Base-by-base conservation (phyloP, 805 yeast species). In the Wickerhamomyces xylosicus region DNA sequence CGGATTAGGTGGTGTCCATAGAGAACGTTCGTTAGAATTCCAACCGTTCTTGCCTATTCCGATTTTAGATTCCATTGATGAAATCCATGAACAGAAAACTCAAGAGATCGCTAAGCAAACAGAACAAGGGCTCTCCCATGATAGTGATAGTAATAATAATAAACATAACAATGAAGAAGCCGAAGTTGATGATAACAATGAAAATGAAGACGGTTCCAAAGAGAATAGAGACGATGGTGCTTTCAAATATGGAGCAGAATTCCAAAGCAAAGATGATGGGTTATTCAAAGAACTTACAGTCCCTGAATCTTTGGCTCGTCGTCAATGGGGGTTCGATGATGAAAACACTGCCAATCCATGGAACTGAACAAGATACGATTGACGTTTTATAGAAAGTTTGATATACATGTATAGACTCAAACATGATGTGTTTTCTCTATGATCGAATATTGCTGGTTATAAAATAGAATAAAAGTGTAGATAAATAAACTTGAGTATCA, bases 1-100 rank as follows among this genome's bases (percentile, higher is more conserved):
- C 1, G 87, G 89, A 8, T 52, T 77, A 15, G 80, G 84, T 3
- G 84, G 85, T 2, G 58, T 73, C 2, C 68, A 74, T 38, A 65
- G 65, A 32, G 62, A 64, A 17, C 69, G 77, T 37, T 72, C 82
- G 16, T 63, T 65, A 41, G 62, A 69, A 38, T 79, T 68, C 51
- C 85, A 79, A 54, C 96, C 97, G 1, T 62, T 74, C 18, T 59
- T 87, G 35, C 90, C 95, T 0, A 60, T 76, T 17, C 76, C 74
- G 15, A 65, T 86, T 11, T 60, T 80, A 41, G 95, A 85, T 53
- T 76, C 73, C 38, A 61, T 85, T 28, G 95, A 83, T 47, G 84
- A 77, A 40, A 66, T 81, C 18, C 73, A 70, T 42, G 81, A 74
- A 39, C 67, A 62, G 33, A 61, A 48, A 42, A 42, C 41, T 38